Base-by-base conservation (phyloP, 2,329 filamentous ascomycete species). In the Endoconidiophora polonica region DNA sequence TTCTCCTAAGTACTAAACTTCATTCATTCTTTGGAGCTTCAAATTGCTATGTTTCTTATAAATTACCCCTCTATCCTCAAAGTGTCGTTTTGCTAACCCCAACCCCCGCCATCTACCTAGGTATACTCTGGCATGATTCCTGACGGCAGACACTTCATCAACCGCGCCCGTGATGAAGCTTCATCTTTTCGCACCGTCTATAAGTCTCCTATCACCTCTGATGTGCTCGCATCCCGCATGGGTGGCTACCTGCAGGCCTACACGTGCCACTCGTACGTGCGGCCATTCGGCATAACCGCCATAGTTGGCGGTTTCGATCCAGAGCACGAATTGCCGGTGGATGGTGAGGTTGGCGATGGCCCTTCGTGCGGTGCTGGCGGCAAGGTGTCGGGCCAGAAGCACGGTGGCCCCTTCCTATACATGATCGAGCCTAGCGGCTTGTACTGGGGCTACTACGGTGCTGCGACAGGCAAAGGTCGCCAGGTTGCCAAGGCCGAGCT, bases 401-500 rank as follows among this genome's bases (percentile, higher is more conserved):
- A 87, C 63, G 91, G 91, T 58, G 91, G 90, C 1, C 91, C 91
- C 20, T 88, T 81, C 55, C 77, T 98, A 55, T 98, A 95, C 75
- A 98, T 98, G 91, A 90, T 98, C 59, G 91, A 98, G 72, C 91
- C 91, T 40, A 94, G 87, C 61, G 91, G 91, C 50, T 69, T 90
- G 58, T 96, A 94, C 73, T 98, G 91, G 91, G 91, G 91, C 54
- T 98, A 98, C 74, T 95, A 95, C 66, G 91, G 91, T 59, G 91
- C 91, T 38, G 91, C 91, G 46, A 95, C 91, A 12, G 91, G 91
- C 62, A 98, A 98, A 69, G 91, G 91, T 55, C 77, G 91, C 59
- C 91, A 98, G 70, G 83, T 88, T 48, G 91, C 91, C 62, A 98
- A 98, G 74, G 87, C 90, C 6, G 91, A 98, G 72, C 77, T 98